Percentiles rank a stretch among this genome's conserved stretches.
Conservation (phyloP, 1,139 yeast species). For the Geotrichum reessii region DNA sequence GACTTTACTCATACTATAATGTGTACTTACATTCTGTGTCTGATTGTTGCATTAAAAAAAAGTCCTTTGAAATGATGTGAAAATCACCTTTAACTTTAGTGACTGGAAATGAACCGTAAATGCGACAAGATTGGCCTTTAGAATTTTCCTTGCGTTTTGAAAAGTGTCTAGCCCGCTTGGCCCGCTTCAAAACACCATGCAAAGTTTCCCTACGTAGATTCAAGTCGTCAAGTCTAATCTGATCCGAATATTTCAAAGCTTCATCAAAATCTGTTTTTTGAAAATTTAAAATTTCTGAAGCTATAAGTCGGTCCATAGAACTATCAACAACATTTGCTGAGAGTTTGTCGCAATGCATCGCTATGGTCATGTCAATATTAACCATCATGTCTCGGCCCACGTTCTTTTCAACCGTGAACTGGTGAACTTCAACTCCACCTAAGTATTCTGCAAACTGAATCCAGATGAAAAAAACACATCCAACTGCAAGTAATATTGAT, state of each 20-base stretch:
- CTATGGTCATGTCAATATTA: conserved; percentile 74
- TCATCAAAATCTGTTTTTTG: conserved; percentile 18
- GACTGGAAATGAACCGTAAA: conserved; percentile 81
- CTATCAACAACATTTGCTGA: conserved; percentile 74
- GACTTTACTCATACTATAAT: no score
- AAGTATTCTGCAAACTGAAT: conserved; percentile 80
- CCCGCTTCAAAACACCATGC: conserved; percentile 25
- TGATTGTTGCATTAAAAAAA: conserved; percentile 1
- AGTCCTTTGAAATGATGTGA: conserved; percentile 50
- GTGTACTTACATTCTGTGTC: conserved; percentile 57
- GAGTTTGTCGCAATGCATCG: conserved; percentile 74
- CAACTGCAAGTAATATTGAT: conserved; percentile 57
- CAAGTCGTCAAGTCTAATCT: conserved; percentile 9
- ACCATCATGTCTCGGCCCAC: conserved; percentile 57
- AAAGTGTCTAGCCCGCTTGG: conserved; percentile 17
- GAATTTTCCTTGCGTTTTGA: conserved; percentile 4
- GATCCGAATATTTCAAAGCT: conserved; percentile 10
- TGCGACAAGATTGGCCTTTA: conserved; percentile 65
- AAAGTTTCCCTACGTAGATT: conserved; percentile 19
- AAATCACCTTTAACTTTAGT: conserved; percentile 82
- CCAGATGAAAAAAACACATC: conserved; percentile 67
- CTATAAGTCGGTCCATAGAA: conserved; percentile 71
- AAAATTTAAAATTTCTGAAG: conserved; percentile 62
- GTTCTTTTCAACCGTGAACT: conserved; percentile 59
- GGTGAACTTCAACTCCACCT: conserved; percentile 77